A percentile compares a stretch with the other conserved stretches of the same genome.
phyloP scores from a whole-genome alignment of 2,329 filamentous ascomycete genomes.

The Aspergillus pseudotamarii region DNA sequence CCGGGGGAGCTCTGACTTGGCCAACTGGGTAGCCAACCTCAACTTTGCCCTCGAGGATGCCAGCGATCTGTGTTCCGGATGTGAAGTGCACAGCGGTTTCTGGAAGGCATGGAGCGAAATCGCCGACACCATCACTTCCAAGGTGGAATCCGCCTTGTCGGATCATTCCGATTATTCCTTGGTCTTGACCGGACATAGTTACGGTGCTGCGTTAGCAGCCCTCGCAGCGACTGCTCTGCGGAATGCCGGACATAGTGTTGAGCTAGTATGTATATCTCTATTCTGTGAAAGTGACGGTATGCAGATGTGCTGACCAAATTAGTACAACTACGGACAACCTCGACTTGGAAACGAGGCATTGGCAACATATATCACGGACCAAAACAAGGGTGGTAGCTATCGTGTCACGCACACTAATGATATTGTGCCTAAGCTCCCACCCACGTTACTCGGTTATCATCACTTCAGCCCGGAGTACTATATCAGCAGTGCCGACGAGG shows the following conservation, averaged over 20 bases:
- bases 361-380: slow-evolving; percentile 34
- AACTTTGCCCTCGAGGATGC: slow-evolving; percentile 26
- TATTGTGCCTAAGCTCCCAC: slow-evolving; percentile 35
- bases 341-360: slow-evolving; percentile 37
- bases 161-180: slow-evolving; percentile 44
- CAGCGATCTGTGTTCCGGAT: slow-evolving; percentile 45
- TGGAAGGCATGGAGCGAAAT: slow-evolving; percentile 45
- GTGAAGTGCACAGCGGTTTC: slow-evolving; percentile 48
- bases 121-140: slow-evolving; percentile 34
- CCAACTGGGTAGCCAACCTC: slow-evolving; percentile 34
- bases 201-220: slow-evolving; percentile 52
- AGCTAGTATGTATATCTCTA: slow-evolving; percentile 38
- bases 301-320: background rate
- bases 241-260: slow-evolving; percentile 38
- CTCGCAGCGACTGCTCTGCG: slow-evolving; percentile 49
- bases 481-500: slow-evolving; percentile 29
- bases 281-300: background rate
- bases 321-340: slow-evolving; percentile 44
- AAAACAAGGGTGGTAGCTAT: slow-evolving; percentile 28
- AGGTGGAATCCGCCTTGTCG: slow-evolving; percentile 41
- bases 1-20: slow-evolving; percentile 34
- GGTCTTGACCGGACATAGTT: slow-evolving; percentile 50
- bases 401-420: slow-evolving; percentile 40
- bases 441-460: slow-evolving; percentile 26
- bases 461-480: slow-evolving; percentile 38